These are phyloP conservation scores for Candida coleopterorum DNA, from an alignment of 805 yeast species.

Conservation along the genomic window DNA sequence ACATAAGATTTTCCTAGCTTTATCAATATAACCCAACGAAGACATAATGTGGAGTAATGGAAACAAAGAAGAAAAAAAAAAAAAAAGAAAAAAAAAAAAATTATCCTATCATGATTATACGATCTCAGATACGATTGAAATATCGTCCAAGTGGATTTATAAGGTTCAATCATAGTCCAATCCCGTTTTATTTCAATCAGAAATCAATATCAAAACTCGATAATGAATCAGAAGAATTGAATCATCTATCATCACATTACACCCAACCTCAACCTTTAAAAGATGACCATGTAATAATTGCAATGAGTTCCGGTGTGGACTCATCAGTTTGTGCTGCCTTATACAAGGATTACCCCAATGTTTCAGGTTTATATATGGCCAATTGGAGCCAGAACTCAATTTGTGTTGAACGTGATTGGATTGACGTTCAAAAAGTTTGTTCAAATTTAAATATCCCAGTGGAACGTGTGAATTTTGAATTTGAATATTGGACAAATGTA, in stretches of 20 bases:
- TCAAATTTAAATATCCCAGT: conserved; percentile 59
- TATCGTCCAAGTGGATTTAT: too few relatives aligned
- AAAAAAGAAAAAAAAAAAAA: conserved; percentile 1
- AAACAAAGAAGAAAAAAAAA: not conserved
- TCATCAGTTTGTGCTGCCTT: conserved; percentile 83
- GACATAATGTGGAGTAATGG: not conserved
- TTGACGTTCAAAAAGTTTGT: conserved; percentile 68
- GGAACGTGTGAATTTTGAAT: conserved; percentile 76
- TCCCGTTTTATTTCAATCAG: conserved; percentile 6
- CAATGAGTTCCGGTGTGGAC: conserved; percentile 97
- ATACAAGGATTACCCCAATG: conserved; percentile 53
- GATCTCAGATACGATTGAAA: too few relatives aligned
- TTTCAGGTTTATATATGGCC: conserved; percentile 85
- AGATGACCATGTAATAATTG: conserved; percentile 66
- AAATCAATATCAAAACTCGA: not conserved
- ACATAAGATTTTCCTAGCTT: conserved; percentile 79
- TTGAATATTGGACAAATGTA: conserved; percentile 89
- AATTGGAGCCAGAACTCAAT: conserved; percentile 73
- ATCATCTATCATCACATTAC: conserved; percentile 11
- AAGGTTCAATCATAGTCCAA: conserved; percentile 3
- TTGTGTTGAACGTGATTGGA: conserved; percentile 88
- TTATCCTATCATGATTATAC: not conserved
- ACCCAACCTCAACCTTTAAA: conserved; percentile 42
- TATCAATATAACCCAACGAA: conserved; percentile 48
- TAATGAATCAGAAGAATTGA: conserved; percentile 1